Evolutionary conservation across 345 rosid species (phyloP).

Genomic region (Eucalyptus victrix): DNA sequence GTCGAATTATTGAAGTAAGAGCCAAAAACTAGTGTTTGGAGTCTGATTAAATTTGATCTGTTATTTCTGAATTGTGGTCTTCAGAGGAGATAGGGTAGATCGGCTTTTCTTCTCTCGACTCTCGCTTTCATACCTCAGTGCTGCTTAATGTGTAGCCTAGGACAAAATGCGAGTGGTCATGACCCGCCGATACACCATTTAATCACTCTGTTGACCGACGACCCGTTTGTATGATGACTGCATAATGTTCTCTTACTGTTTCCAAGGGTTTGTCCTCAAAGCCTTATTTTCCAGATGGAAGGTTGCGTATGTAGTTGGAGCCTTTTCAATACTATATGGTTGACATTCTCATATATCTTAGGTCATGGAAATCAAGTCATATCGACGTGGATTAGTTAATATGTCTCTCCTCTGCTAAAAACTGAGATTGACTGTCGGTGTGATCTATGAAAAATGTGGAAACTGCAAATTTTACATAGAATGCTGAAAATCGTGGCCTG

Average conservation of each 20-base stretch:
- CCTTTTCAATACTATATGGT: background rate
- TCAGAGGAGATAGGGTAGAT: background rate
- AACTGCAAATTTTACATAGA: background rate
- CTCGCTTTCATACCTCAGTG: background rate
- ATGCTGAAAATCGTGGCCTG: background rate
- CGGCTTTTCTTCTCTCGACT: background rate
- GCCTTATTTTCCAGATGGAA: background rate
- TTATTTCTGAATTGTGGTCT: background rate
- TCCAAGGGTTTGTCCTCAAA: background rate
- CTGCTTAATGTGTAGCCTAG: rapidly evolving
- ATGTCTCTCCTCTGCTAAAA: background rate
- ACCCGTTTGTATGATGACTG: background rate
- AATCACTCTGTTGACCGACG: background rate
- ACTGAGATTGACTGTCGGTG: background rate
- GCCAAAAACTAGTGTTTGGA: background rate
- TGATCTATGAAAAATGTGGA: background rate
- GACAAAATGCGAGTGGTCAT: background rate
- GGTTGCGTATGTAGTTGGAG: background rate
- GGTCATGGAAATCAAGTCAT: background rate
- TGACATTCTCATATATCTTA: background rate
- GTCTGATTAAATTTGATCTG: background rate
- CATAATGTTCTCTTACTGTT: background rate
- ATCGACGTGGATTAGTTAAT: background rate
- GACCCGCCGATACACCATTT: background rate
- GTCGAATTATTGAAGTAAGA: background rate